Base-by-base conservation (phyloP, 1,284 basidiomycete species). In the Austroboletus novae-zelandiae region DNA sequence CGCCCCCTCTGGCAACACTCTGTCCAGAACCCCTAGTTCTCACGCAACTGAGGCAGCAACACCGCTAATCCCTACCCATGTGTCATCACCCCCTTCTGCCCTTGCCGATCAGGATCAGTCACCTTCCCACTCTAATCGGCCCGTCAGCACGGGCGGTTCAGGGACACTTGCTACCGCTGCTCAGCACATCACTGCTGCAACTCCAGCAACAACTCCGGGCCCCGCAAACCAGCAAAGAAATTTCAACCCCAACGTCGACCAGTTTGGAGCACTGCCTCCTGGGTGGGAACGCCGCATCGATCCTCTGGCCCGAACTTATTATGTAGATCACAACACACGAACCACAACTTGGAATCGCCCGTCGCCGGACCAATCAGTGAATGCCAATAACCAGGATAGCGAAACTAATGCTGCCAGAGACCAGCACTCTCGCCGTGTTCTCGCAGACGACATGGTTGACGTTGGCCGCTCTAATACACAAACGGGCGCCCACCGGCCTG, bases 221-320 rank as follows among this genome's bases (percentile, higher is more conserved):
- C 50, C 68, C 45, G 47, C 56, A 53, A 75, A 71, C 53, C 71
- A 77, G 10, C 73, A 79, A 60, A 81, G 86, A 57, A 91, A 92
- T 65, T 93, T 93, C 71, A 91, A 91, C 64, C 87, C 91, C 17
- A 86, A 85, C 57, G 85, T 90, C 43, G 91, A 94, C 70, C 90
- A 92, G 59, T 85, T 82, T 54, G 91, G 91, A 8, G 78, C 86
- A 29, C 73, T 97, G 20, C 94, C 94, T 3, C 67, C 75, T 31
- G 92, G 93, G 5, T 97, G 94, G 94, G 94, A 97, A 71, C 81
- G 94, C 52, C 87, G 94, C 51, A 89, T 93, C 49, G 94, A 97
- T 71, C 91, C 94, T 52, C 80, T 95, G 29, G 94, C 88, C 7
- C 75, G 94, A 52, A 94, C 91, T 18, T 97, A 97, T 70, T 97